Conservation (phyloP, 75 land plant species). For the Chamaecyparis obtusa region DNA sequence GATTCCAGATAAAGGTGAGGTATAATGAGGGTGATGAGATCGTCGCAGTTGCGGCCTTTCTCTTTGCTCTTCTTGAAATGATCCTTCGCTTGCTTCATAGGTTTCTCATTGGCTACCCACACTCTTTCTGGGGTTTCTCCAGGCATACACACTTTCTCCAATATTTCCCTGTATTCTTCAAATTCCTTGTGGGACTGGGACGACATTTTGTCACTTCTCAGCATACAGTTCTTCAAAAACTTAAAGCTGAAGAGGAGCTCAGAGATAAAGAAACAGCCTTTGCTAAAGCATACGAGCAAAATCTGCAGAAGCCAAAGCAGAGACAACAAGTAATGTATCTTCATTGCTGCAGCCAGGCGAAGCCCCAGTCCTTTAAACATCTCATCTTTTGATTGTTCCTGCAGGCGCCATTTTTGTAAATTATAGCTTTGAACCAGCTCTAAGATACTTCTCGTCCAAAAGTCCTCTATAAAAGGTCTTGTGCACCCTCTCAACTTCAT, state of each 20-base stretch:
- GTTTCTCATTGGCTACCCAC: neutral
- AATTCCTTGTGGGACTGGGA: too few species aligned
- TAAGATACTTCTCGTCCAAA: neutral
- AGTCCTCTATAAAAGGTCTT: neutral
- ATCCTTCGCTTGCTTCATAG: neutral
- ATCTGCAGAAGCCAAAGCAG: neutral
- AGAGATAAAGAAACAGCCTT: neutral
- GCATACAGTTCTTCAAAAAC: neutral
- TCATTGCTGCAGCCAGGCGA: neutral
- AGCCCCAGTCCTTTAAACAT: neutral
- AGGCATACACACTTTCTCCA: neutral
- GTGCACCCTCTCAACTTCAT: neutral
- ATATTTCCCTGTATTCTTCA: neutral
- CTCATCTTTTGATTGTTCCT: too few species aligned
- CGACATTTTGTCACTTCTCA: too few species aligned
- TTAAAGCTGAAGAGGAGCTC: neutral
- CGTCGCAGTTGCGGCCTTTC: neutral
- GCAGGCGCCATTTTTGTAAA: too few species aligned
- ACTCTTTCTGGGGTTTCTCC: neutral
- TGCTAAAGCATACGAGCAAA: neutral
- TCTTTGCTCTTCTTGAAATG: neutral
- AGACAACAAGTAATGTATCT: neutral
- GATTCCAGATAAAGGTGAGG: neutral
- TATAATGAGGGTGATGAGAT: neutral
- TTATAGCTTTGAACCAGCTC: neutral